phyloP scores from a whole-genome alignment of 2,329 filamentous ascomycete species.

The Bipolaris zeicola region DNA sequence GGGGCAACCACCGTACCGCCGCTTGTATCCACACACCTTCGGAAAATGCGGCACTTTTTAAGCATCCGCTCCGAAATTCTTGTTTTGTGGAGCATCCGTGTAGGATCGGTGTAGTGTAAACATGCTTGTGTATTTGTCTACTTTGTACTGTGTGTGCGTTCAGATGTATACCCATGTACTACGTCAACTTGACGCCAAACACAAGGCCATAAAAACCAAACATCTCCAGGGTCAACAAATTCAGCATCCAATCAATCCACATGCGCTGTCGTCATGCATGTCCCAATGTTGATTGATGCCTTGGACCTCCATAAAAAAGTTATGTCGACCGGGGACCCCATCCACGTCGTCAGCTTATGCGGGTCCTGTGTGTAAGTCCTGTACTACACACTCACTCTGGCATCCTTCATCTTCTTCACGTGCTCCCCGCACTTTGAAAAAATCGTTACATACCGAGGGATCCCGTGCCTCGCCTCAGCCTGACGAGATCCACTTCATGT shows the following conservation, averaged over 20 bases:
- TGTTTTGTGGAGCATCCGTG: neutral
- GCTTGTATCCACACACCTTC: neutral
- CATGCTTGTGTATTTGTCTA: neutral
- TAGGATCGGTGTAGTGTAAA: neutral
- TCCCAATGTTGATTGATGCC: too few species aligned
- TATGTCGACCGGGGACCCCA: too few species aligned
- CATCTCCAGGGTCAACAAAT: too few species aligned
- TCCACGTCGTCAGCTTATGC: neutral
- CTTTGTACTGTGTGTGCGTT: too few species aligned
- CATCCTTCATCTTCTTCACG: neutral
- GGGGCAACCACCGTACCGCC: constrained; percentile 2
- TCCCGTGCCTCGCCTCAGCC: constrained; percentile 4
- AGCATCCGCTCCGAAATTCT: neutral
- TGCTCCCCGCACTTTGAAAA: neutral
- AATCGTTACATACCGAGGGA: neutral
- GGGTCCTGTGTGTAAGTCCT: neutral
- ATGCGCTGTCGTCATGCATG: too few species aligned
- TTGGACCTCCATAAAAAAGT: too few species aligned
- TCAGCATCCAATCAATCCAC: too few species aligned
- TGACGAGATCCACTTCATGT: constrained; percentile 39
- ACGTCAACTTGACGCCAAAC: too few species aligned
- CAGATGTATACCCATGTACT: too few species aligned
- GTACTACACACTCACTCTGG: neutral
- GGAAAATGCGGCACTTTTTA: neutral
- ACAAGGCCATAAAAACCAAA: too few species aligned